phyloP scores from a whole-genome alignment of 2,329 filamentous ascomycete species.

The Monilinia fructigena region DNA sequence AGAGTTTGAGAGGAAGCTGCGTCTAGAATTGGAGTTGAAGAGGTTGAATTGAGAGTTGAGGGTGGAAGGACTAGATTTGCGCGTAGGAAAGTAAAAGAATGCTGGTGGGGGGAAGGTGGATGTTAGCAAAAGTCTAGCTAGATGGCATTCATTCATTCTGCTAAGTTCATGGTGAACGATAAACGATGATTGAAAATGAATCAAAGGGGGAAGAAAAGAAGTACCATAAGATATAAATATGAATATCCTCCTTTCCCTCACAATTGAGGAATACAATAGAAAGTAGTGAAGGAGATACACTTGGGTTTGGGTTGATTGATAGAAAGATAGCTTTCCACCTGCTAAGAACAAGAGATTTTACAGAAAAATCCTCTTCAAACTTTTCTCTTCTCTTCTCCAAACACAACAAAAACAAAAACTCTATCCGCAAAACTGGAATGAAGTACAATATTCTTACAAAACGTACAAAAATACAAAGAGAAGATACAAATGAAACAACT shows the following conservation, averaged over 20 bases:
- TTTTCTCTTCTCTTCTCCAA: background rate
- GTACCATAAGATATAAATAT: background rate
- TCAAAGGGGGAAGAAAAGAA: background rate
- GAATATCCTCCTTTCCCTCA: constrained; percentile 8
- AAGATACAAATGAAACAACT: constrained; percentile 38
- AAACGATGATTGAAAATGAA: background rate
- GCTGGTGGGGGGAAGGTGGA: constrained; percentile 49
- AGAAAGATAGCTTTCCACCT: background rate
- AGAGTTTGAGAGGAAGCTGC: constrained; percentile 48
- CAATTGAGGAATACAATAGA: background rate
- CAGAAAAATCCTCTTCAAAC: background rate
- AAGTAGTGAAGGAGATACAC: background rate
- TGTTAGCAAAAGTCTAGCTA: constrained; percentile 17
- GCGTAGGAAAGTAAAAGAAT: constrained; percentile 80
- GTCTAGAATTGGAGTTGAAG: constrained; percentile 63
- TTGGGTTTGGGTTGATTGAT: background rate
- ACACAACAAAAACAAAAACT: background rate
- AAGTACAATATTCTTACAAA: background rate
- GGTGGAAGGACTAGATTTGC: constrained; percentile 72
- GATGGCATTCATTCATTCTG: background rate
- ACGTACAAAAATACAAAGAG: too few species aligned
- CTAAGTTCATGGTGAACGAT: background rate
- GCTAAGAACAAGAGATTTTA: background rate
- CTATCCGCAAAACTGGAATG: background rate
- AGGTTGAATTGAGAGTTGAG: constrained; percentile 51